phyloP scores from a whole-genome alignment of 176 grass and related monocot species.

The Rhynchospora pubera region DNA sequence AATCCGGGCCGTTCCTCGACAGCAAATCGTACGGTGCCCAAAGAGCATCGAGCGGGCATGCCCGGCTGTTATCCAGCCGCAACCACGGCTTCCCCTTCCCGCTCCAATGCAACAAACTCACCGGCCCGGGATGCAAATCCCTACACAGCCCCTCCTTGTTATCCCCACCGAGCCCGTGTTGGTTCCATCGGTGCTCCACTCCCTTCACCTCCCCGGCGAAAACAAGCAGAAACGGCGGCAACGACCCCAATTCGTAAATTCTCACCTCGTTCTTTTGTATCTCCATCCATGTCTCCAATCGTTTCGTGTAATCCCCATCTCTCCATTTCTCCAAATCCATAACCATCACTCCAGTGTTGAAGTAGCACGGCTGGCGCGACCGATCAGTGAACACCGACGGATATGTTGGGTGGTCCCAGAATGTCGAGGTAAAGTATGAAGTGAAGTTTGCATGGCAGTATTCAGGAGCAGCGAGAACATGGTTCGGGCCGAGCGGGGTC shows the following conservation, averaged over 20 bases:
- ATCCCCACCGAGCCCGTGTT: slow-evolving; percentile 93
- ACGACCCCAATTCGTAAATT: slow-evolving; percentile 88
- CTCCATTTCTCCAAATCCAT: slow-evolving; percentile 87
- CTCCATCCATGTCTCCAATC: slow-evolving; percentile 98
- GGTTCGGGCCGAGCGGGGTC: slow-evolving; percentile 52
- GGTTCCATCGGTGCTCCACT: slow-evolving; percentile 95
- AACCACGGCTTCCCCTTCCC: slow-evolving; percentile 98
- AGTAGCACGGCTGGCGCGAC: slow-evolving; percentile 63
- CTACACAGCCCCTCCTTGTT: slow-evolving; percentile 81
- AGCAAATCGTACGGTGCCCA: slow-evolving; percentile 95
- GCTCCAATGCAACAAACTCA: slow-evolving; percentile 98
- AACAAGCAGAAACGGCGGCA: slow-evolving; percentile 81
- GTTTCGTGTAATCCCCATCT: slow-evolving; percentile 48
- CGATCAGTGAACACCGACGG: slow-evolving; percentile 49
- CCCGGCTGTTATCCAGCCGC: slow-evolving; percentile 61
- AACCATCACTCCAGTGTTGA: slow-evolving; percentile 99
- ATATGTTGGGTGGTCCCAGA: slow-evolving; percentile 61
- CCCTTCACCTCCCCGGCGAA: slow-evolving; percentile 92
- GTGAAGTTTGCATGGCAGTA: slow-evolving; percentile 99
- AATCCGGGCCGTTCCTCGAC: slow-evolving; percentile 34
- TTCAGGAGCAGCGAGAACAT: slow-evolving; percentile 78
- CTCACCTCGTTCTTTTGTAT: slow-evolving; percentile 85
- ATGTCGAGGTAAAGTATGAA: slow-evolving; percentile 85
- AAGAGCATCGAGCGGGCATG: slow-evolving; percentile 73
- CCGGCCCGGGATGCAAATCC: slow-evolving; percentile 78